These are phyloP conservation scores for Pestalotiopsis fici DNA, from an alignment of 2,329 filamentous ascomycete genomes.

Conservation along the genomic window DNA sequence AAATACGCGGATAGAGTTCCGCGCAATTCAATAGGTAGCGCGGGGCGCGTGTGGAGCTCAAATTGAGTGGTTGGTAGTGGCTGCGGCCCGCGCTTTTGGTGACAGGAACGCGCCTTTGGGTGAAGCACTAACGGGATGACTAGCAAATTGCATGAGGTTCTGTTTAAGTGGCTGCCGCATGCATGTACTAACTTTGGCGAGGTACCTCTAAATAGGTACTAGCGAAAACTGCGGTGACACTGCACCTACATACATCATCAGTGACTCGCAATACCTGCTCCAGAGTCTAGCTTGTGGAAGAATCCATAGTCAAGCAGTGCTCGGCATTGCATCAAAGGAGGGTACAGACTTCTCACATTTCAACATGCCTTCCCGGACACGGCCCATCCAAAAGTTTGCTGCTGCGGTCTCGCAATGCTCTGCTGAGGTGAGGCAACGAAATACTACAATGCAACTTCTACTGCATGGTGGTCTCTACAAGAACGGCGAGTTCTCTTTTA, in stretches of 20 bases:
- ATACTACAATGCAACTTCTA: not conserved
- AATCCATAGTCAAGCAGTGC: not conserved
- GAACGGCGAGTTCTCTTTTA: not conserved
- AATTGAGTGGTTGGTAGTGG: not conserved
- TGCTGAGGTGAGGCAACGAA: constrained; percentile 43
- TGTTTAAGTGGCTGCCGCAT: not conserved
- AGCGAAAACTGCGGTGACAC: not conserved
- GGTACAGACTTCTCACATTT: not conserved
- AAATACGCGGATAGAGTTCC: not conserved
- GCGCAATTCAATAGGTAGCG: not conserved
- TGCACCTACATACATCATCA: not conserved
- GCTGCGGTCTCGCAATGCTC: constrained; percentile 56
- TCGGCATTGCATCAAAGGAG: not conserved
- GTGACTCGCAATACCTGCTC: not conserved
- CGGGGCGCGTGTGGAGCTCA: not conserved
- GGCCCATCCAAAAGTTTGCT: constrained; percentile 58
- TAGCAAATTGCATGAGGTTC: not conserved
- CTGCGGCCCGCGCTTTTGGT: not conserved
- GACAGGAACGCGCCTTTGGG: not conserved
- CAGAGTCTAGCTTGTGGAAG: not conserved
- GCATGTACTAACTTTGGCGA: not conserved
- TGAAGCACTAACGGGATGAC: not conserved
- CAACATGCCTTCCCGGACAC: constrained; percentile 29
- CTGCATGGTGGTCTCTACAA: not conserved
- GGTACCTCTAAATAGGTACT: too few relatives aligned